Percentiles rank a stretch among this genome's conserved stretches.
Evolutionary conservation across 495 filamentous ascomycete genomes (phyloP).

Genomic region (Penicillium canariense): DNA sequence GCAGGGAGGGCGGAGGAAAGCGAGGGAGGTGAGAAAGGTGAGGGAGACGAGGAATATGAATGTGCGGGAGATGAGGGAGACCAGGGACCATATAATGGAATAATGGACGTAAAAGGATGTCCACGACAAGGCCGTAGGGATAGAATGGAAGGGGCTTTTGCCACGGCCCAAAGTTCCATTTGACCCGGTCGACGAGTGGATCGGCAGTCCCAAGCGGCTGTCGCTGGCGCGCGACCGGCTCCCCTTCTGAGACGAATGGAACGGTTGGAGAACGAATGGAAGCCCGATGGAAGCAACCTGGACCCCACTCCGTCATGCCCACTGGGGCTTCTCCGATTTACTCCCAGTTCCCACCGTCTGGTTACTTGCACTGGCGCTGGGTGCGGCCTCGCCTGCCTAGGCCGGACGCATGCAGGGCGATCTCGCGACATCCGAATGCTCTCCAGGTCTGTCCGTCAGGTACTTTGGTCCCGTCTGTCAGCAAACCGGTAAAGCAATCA

Average conservation of each 20-base stretch:
- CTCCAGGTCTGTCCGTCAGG: background rate
- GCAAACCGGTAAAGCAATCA: background rate
- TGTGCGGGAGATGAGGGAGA: too few species aligned
- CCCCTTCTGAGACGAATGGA: slow-evolving; percentile 15
- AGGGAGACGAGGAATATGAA: background rate
- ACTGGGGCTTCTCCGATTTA: slow-evolving; percentile 18
- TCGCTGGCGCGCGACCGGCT: slow-evolving; percentile 12
- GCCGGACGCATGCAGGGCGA: background rate
- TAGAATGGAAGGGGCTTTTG: slow-evolving; percentile 19
- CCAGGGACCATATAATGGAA: too few species aligned
- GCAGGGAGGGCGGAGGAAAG: slow-evolving; percentile 1
- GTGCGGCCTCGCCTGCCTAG: background rate
- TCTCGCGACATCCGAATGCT: background rate
- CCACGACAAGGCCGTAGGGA: slow-evolving; percentile 4
- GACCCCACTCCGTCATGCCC: slow-evolving; percentile 8
- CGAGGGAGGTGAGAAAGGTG: background rate
- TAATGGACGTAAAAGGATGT: background rate
- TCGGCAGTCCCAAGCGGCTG: background rate
- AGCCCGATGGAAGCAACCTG: slow-evolving; percentile 24
- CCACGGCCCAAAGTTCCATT: slow-evolving; percentile 20
- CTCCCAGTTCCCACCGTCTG: background rate
- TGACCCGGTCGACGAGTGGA: slow-evolving; percentile 13
- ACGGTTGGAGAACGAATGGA: slow-evolving; percentile 25
- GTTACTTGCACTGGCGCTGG: background rate
- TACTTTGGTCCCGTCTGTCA: background rate